Evolutionary conservation across 805 yeast genomes (phyloP).

Genomic region (Ogataea pignaliae): DNA sequence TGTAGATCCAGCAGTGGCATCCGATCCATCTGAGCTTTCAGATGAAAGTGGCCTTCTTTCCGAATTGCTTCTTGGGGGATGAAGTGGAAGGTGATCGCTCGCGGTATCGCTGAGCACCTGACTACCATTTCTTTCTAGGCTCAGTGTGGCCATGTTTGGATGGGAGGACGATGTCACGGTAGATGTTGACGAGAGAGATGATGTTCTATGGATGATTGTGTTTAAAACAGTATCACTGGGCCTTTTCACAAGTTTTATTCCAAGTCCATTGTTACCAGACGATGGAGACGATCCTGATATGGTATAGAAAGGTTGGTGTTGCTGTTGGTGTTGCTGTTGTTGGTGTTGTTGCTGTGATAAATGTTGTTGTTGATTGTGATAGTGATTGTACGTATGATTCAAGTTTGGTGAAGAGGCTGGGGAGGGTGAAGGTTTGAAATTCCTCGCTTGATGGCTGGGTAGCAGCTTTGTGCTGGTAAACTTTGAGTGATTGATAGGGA

Average conservation of each 20-base stretch:
- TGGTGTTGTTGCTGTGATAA: no score
- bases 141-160: not conserved
- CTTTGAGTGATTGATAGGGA: constrained; percentile 15
- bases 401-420: not conserved
- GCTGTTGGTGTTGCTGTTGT: not conserved
- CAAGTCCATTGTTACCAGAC: constrained; percentile 15
- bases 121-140: no score
- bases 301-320: constrained; percentile 1
- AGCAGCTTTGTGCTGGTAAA: not conserved
- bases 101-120: not conserved
- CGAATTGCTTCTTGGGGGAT: not conserved
- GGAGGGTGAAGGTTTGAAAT: not conserved
- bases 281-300: constrained; percentile 1
- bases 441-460: not conserved
- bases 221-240: constrained; percentile 25
- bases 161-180: constrained; percentile 4
- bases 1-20: constrained; percentile 10
- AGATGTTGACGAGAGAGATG: constrained; percentile 7
- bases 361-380: not conserved
- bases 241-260: constrained; percentile 20
- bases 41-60: constrained; percentile 14
- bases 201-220: constrained; percentile 7
- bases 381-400: not conserved
- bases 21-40: constrained; percentile 19
- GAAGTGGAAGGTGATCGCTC: not conserved